Evolutionary conservation across 805 yeast genomes (phyloP), one percentile per base, ranked within the genome.

Genomic region (Jamesozyma hellenica): DNA sequence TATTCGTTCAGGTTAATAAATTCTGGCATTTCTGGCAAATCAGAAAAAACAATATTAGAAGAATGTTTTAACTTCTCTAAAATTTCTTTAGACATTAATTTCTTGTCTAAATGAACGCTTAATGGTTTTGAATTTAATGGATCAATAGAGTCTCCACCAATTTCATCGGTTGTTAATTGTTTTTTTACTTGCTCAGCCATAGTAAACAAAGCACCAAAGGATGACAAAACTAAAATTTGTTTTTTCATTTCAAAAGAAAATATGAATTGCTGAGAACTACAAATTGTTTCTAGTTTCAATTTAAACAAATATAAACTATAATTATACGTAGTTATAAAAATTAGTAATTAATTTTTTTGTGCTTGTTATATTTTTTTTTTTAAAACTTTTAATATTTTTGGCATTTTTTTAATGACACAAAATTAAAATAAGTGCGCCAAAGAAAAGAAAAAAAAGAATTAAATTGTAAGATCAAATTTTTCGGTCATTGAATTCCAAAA

Each of bases 11-110:
- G 28, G 17, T 49, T 55, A 21, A 55, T 45, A 41, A 56, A 56
- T 39, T 54, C 53, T 16, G 59, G 61, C 30, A 49, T 27, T 7
- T 46, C 53, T n/a, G 55, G 55, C 15, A 53, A 36, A 42, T 52
- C 53, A 26, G 55, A 49, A 44, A 56, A 47, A 2, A 53, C 46
- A 39, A 54, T 46, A 39, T 53, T 55, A 0, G 58, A 50, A 18
- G 52, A 44, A 11, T 40, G 43, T 34, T 46, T 42, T 34, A 56
- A 34, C 28, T 46, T 42, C 31, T 47, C 49, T 14, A 53, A 19
- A 5, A 51, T 36, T 35, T 51, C 55, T 18, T 53, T 48, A 13
- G 55, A 43, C 32, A 52, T 35, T 2, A 42, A 38, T n/a, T 37
- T 43, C 17, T 42, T 47, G 27, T 52, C 53, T 21, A 47, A 23